Percentiles rank a stretch among this genome's conserved stretches.
phyloP scores from a whole-genome alignment of 1,284 basidiomycete species.

The Waitea zeae region DNA sequence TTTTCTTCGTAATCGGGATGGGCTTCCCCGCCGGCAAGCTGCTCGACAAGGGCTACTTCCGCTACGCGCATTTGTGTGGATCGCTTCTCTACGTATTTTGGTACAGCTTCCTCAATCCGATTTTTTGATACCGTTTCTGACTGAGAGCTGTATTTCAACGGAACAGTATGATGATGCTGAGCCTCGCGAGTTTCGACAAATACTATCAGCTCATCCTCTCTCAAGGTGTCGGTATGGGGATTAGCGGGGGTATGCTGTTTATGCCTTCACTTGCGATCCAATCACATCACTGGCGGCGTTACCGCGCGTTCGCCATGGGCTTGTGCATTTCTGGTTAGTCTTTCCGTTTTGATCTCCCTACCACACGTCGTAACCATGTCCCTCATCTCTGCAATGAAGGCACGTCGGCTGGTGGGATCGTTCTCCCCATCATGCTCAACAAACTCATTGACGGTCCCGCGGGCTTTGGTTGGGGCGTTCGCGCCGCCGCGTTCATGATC shows the following conservation, averaged over 20 bases:
- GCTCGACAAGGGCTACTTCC: neutral
- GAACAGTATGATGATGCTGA: slow-evolving; percentile 11
- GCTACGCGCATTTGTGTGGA: neutral
- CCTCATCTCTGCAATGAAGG: slow-evolving; percentile 12
- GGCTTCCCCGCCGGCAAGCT: neutral
- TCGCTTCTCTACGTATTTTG: neutral
- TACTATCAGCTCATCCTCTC: slow-evolving; percentile 10
- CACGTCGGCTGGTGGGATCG: slow-evolving; percentile 19
- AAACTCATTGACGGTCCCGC: slow-evolving; percentile 19
- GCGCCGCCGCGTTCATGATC: slow-evolving; percentile 7
- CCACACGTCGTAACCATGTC: too few relatives aligned
- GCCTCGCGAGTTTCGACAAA: slow-evolving; percentile 6
- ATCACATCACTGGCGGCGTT: slow-evolving; percentile 25
- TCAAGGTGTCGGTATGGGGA: slow-evolving; percentile 22
- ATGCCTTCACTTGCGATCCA: slow-evolving; percentile 24
- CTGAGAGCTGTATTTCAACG: too few relatives aligned
- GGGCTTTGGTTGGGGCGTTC: slow-evolving; percentile 25
- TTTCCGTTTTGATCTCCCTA: neutral
- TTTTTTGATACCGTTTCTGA: neutral
- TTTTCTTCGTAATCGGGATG: slow-evolving; percentile 2
- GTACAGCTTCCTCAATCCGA: neutral
- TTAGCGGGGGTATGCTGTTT: slow-evolving; percentile 24
- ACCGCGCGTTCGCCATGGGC: slow-evolving; percentile 28
- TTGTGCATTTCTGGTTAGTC: slow-evolving; percentile 18
- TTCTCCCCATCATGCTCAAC: slow-evolving; percentile 36